Conservation (phyloP, 2,329 filamentous ascomycete genomes). For the Nemania abortiva region DNA sequence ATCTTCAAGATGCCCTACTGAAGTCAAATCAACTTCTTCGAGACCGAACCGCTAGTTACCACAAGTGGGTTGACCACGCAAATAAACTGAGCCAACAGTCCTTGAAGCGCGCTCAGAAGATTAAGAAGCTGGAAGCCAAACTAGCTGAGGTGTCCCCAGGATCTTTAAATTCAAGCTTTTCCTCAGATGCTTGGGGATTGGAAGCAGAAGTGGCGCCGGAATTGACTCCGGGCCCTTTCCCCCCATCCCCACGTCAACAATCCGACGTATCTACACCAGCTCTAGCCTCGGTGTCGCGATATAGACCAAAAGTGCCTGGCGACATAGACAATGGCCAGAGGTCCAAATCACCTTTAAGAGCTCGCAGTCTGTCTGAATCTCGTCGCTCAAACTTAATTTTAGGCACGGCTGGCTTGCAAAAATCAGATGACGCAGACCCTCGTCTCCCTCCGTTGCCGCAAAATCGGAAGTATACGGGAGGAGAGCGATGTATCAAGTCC, state of each 20-base stretch:
- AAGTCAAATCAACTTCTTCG: slow-evolving; percentile 55
- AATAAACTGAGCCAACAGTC: slow-evolving; percentile 55
- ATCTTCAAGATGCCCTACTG: slow-evolving; percentile 44
- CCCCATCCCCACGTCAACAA: neutral
- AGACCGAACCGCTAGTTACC: slow-evolving; percentile 57
- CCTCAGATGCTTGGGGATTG: slow-evolving; percentile 39
- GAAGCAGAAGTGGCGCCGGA: slow-evolving; percentile 23
- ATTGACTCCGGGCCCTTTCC: slow-evolving; percentile 12
- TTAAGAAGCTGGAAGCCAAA: slow-evolving; percentile 58
- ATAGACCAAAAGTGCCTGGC: neutral
- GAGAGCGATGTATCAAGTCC: slow-evolving; percentile 55
- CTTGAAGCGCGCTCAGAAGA: slow-evolving; percentile 50
- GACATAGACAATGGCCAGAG: neutral
- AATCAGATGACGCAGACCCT: slow-evolving; percentile 11
- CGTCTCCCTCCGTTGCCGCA: slow-evolving; percentile 51
- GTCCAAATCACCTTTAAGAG: slow-evolving; percentile 1
- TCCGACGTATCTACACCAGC: neutral
- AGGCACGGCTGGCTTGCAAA: neutral
- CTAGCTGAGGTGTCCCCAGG: slow-evolving; percentile 39
- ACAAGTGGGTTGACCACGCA: slow-evolving; percentile 61
- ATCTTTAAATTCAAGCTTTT: slow-evolving; percentile 41
- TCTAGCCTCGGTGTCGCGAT: neutral
- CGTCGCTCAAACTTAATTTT: neutral
- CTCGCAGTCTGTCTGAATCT: neutral
- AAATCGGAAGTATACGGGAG: slow-evolving; percentile 1